Conservation (phyloP, 176 grass and related monocot genomes). For the Carex pumila region DNA sequence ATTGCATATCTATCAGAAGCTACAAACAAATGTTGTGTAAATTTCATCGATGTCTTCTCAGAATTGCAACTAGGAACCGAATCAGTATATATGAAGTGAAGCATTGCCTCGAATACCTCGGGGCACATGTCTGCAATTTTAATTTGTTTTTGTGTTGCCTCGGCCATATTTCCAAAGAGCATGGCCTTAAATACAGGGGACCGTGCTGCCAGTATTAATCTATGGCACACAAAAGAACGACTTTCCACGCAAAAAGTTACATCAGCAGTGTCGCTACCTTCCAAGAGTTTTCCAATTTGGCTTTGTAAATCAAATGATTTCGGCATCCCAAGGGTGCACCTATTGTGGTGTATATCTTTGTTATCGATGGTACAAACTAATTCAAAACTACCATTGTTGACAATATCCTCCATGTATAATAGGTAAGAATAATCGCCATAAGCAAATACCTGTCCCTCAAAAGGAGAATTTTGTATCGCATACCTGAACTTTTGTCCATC, state of each 20-base stretch:
- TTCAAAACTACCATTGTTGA: neutral
- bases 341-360: neutral
- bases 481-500: too few species aligned
- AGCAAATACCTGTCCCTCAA: too few species aligned
- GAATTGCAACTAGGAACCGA: neutral
- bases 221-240: neutral
- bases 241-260: neutral
- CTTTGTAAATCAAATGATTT: neutral
- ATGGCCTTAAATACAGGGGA: neutral
- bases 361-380: neutral
- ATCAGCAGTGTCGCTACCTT: neutral
- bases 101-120: neutral
- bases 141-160: neutral
- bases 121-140: neutral
- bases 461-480: too few species aligned
- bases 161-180: neutral
- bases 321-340: neutral
- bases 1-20: too few species aligned
- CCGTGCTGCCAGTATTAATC: neutral
- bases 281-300: neutral
- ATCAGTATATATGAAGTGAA: neutral
- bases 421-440: neutral
- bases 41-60: neutral
- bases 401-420: neutral
- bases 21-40: slow-evolving; percentile 10